Conservation (phyloP, 306 rosid genomes). For the Dalbergia oliveri region DNA sequence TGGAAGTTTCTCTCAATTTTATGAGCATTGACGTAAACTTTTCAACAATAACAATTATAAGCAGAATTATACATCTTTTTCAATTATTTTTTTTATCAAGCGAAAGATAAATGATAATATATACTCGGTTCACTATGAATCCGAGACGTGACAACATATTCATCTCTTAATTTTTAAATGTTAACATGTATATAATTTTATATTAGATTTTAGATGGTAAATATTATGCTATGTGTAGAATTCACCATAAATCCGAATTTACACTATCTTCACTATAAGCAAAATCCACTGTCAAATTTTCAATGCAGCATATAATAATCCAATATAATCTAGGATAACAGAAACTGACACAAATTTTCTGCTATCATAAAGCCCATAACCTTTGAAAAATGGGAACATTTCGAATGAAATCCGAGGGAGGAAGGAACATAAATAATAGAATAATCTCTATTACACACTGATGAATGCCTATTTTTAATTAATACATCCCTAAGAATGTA, state of each 20-base stretch:
- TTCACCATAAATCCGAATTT: too few relatives aligned
- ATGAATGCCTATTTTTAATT: constrained; percentile 1
- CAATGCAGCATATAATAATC: not conserved
- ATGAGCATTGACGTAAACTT: not conserved
- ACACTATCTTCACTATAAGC: not conserved
- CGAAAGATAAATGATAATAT: too few relatives aligned
- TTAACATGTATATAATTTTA: too few relatives aligned
- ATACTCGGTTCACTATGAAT: too few relatives aligned
- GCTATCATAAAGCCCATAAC: constrained; percentile 15
- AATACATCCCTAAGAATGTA: not conserved
- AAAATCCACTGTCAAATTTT: not conserved
- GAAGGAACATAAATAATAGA: not conserved
- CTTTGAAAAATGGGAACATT: not conserved
- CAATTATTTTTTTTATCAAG: too few relatives aligned
- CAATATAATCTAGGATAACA: not conserved
- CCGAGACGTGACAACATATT: too few relatives aligned
- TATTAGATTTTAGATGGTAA: too few relatives aligned
- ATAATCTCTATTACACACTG: not conserved
- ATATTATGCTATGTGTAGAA: too few relatives aligned
- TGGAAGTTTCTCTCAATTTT: not conserved
- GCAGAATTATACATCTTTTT: too few relatives aligned
- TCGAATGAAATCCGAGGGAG: not conserved
- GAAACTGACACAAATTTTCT: not conserved
- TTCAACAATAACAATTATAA: too few relatives aligned
- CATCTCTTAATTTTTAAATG: too few relatives aligned